Evolutionary conservation across 495 filamentous ascomycete genomes (phyloP), one percentile per base, ranked within the genome.

Genomic region (Neurospora sp.): DNA sequence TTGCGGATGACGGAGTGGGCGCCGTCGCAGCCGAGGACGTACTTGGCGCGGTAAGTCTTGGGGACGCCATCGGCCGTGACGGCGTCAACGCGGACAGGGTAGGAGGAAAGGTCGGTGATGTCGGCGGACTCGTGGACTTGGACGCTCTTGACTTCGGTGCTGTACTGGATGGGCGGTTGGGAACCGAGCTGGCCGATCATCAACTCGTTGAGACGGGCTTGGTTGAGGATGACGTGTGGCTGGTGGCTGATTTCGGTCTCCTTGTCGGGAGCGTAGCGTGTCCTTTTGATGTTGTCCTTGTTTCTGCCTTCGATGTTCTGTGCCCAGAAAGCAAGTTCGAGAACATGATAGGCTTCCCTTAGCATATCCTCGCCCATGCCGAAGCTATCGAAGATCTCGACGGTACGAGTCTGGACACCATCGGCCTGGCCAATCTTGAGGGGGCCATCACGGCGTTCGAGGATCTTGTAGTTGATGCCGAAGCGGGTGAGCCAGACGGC

Each of bases 301-400:
- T 22, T 44, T 10, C 72, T 75, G 5, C 6, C 72, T 8, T 69
- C 70, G 14, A 31, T 42, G 12, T 4, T 61, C 1, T 80, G 78
- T 6, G 82, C 78, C 90, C 90, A 93, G 74, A 92, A 92, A 1
- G 82, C 82, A 0, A 89, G 84, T 81, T 94, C 93, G 3, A 90
- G 80, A 20, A 91, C 87, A 77, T 92, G 91, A 72, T 90, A 93
- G 0, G 89, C 85, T 75, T 94, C 91, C 14, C 86, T 85, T n/a
- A 94, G 84, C 37, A 94, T 77, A 44, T 89, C 86, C 70, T 94
- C 91, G 0, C 87, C 84, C 14, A 95, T 81, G 0, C 91, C 91
- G 65, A 94, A 93, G 40, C 88, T 90, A 74, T 96, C 91, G 70
- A 94, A 91, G 59, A 96, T 89, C 77, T 96, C 93, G 10, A 94